phyloP scores from a whole-genome alignment of 208 protist species.

The Acanthamoeba rhysodes region DNA sequence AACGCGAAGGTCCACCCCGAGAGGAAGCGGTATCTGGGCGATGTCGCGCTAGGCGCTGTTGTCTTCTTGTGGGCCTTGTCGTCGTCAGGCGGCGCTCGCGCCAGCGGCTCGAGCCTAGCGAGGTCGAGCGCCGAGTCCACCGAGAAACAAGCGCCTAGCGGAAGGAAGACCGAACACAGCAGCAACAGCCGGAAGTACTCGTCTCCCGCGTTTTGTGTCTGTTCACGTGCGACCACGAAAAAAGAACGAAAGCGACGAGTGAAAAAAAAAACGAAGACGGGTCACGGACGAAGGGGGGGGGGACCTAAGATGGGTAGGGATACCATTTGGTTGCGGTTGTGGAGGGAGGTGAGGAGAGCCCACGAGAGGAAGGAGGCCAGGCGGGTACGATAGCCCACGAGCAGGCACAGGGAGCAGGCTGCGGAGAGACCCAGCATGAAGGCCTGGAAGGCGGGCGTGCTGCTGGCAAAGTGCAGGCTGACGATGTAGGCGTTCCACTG shows the following conservation, averaged over 20 bases:
- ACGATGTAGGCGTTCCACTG: constrained; percentile 16
- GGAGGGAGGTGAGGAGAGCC: neutral
- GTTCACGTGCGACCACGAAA: neutral
- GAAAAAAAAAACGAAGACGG: neutral
- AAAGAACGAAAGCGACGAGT: neutral
- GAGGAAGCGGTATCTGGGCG: neutral
- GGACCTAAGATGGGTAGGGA: neutral
- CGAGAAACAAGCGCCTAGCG: constrained; percentile 1
- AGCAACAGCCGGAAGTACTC: constrained; percentile 40
- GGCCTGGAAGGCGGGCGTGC: neutral
- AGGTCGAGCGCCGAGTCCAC: neutral
- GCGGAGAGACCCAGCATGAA: neutral
- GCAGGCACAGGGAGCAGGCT: neutral
- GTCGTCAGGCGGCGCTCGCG: neutral
- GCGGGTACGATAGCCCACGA: constrained; percentile 20
- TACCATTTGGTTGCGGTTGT: constrained; percentile 58
- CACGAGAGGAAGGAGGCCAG: neutral
- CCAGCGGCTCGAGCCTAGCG: neutral
- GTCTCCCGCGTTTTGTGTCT: neutral
- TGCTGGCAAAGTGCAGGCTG: constrained; percentile 11
- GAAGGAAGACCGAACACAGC: constrained; percentile 5
- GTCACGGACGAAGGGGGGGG: neutral
- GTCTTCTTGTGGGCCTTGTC: neutral
- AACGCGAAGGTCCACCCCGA: neutral
- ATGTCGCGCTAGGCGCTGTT: too few species aligned